Percentiles rank a stretch among this genome's conserved stretches.
Conservation (phyloP, 164 flowering plant species). For the Dillenia turbinata region DNA sequence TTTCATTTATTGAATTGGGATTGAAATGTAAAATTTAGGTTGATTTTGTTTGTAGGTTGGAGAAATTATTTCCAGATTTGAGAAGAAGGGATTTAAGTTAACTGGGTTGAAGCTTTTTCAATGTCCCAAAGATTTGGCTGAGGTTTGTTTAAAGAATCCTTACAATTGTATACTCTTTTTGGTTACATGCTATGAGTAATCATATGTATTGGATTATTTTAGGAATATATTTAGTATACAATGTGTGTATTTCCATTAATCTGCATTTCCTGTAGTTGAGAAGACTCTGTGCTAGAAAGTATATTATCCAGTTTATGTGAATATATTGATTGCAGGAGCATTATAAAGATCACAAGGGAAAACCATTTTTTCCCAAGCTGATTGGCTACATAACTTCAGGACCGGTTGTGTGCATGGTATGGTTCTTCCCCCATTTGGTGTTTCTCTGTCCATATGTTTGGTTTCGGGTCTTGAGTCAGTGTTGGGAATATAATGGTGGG, state of each 20-base stretch:
- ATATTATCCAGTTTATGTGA: not conserved
- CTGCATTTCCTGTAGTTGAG: too few relatives aligned
- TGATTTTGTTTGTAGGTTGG: constrained; percentile 58
- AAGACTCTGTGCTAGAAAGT: too few relatives aligned
- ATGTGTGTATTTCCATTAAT: too few relatives aligned
- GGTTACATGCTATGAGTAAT: not conserved
- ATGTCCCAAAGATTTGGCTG: constrained; percentile 84
- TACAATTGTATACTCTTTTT: not conserved
- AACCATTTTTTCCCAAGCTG: constrained; percentile 78
- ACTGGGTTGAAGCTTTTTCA: constrained; percentile 91
- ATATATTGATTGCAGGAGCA: constrained; percentile 60
- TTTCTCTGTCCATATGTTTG: not conserved
- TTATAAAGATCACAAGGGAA: constrained; percentile 84
- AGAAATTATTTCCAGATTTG: constrained; percentile 90
- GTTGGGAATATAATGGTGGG: constrained; percentile 2
- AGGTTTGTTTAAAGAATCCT: constrained; percentile 47
- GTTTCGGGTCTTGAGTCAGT: not conserved
- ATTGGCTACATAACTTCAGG: constrained; percentile 92
- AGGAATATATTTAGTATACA: too few relatives aligned
- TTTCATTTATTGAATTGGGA: not conserved
- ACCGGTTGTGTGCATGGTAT: constrained; percentile 98
- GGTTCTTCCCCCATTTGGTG: not conserved
- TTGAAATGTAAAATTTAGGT: not conserved
- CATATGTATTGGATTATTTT: not conserved
- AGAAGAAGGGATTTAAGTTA: constrained; percentile 92